Evolutionary conservation across 768 basidiomycete genomes (phyloP).

Genomic region (Lanmaoa pseudosensibilis): DNA sequence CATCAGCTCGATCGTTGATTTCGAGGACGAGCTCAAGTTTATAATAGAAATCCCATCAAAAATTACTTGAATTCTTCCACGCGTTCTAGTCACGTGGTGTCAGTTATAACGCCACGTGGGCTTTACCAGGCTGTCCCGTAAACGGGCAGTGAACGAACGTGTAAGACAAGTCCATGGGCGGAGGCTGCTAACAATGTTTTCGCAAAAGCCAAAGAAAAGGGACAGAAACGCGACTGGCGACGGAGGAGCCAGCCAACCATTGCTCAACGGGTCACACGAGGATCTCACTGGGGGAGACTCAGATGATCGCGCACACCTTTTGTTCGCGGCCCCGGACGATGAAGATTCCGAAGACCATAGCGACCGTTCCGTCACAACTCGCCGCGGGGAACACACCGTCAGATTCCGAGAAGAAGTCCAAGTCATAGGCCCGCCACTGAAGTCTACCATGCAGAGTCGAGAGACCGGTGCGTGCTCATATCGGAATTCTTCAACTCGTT

Average conservation of each 20-base stretch:
- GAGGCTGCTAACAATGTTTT: constrained; percentile 27
- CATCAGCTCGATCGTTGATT: not conserved
- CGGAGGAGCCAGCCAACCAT: constrained; percentile 54
- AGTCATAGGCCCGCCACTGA: constrained; percentile 64
- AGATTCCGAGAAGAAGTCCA: constrained; percentile 70
- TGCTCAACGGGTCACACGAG: constrained; percentile 50
- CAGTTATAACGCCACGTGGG: constrained; percentile 9
- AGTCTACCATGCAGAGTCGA: constrained; percentile 73
- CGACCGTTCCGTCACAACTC: constrained; percentile 36
- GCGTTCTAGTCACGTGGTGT: constrained; percentile 22
- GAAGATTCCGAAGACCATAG: constrained; percentile 46
- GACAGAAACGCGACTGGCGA: constrained; percentile 24
- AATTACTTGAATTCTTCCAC: too few species aligned
- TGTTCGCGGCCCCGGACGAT: constrained; percentile 58
- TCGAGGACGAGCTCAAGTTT: not conserved
- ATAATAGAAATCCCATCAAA: too few species aligned
- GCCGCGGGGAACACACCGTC: constrained; percentile 48
- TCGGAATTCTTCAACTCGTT: not conserved
- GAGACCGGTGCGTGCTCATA: constrained; percentile 68
- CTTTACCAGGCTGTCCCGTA: not conserved
- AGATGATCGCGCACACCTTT: constrained; percentile 29
- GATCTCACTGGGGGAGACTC: constrained; percentile 34
- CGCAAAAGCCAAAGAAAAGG: constrained; percentile 30
- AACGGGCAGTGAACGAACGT: constrained; percentile 3
- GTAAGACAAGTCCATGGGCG: constrained; percentile 20